phyloP scores from a whole-genome alignment of 495 filamentous ascomycete species.

The Hypoxylon fuscum region DNA sequence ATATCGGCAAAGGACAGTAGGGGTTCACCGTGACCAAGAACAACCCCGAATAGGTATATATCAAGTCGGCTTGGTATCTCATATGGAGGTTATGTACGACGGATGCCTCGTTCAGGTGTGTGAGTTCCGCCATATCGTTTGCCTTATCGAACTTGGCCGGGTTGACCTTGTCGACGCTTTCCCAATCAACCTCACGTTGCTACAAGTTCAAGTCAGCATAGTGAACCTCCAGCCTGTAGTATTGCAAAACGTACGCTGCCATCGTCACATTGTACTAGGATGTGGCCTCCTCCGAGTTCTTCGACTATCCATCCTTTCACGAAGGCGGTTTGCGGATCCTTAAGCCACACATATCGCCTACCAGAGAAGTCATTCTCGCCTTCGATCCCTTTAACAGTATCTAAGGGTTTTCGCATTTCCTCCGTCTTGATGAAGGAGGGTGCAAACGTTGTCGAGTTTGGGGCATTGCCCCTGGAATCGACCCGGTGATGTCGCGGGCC shows the following conservation, averaged over 20 bases:
- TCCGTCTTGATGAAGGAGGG: constrained; percentile 93
- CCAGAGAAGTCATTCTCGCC: constrained; percentile 98
- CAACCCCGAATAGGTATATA: constrained; percentile 98
- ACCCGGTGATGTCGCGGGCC: constrained; percentile 62
- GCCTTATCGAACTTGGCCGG: constrained; percentile 99
- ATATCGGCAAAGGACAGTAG: constrained; percentile 93
- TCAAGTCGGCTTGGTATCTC: constrained; percentile 92
- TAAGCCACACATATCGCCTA: constrained; percentile 98
- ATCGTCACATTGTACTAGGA: constrained; percentile 93
- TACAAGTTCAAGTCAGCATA: constrained; percentile 49
- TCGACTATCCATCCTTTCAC: constrained; percentile 91
- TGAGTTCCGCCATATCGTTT: constrained; percentile 98
- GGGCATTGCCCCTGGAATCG: constrained; percentile 66
- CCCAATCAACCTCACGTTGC: constrained; percentile 86
- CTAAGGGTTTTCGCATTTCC: constrained; percentile 69
- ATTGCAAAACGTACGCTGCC: constrained; percentile 72
- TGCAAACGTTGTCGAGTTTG: constrained; percentile 81
- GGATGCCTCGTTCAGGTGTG: constrained; percentile 95
- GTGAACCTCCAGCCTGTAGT: not conserved
- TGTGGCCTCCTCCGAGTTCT: constrained; percentile 69
- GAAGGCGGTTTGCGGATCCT: constrained; percentile 86
- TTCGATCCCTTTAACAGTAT: constrained; percentile 80
- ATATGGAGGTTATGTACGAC: constrained; percentile 97
- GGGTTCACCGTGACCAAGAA: constrained; percentile 98
- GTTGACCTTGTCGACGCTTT: constrained; percentile 97